Evolutionary conservation across 2,329 filamentous ascomycete species (phyloP).

Genomic region (Beauveria sp.): DNA sequence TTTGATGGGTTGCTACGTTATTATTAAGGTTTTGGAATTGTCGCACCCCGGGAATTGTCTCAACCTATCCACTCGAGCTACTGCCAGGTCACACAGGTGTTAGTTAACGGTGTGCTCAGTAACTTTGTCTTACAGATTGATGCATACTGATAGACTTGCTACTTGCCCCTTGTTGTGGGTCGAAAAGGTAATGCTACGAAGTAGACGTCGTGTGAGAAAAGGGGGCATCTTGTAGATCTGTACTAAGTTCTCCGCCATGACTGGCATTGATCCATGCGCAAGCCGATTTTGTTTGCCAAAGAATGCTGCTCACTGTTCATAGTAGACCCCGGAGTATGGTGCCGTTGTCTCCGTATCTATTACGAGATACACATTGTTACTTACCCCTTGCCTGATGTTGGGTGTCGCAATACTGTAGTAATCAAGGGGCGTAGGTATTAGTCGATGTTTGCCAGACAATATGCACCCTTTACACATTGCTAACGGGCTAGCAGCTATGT

Average conservation of each 20-base stretch:
- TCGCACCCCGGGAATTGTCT: neutral
- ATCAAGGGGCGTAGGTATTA: neutral
- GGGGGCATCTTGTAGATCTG: neutral
- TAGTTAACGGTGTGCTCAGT: neutral
- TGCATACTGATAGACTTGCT: neutral
- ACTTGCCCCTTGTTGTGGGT: neutral
- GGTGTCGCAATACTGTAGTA: neutral
- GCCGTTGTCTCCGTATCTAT: neutral
- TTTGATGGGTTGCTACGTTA: neutral
- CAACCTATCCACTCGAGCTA: neutral
- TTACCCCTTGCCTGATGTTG: neutral
- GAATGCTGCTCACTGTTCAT: neutral
- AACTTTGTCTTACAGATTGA: neutral
- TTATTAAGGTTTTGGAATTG: neutral
- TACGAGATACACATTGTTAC: neutral
- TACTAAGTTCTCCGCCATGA: neutral
- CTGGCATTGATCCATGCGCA: neutral
- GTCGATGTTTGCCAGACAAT: neutral
- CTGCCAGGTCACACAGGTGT: neutral
- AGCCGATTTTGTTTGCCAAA: neutral
- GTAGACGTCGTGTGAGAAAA: neutral
- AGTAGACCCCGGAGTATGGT: neutral
- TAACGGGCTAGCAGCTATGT: too few species aligned
- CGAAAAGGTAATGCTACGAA: neutral
- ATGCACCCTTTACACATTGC: too few species aligned